Conservation (phyloP, 2,329 filamentous ascomycete genomes). For the Cryphonectria naterciae region DNA sequence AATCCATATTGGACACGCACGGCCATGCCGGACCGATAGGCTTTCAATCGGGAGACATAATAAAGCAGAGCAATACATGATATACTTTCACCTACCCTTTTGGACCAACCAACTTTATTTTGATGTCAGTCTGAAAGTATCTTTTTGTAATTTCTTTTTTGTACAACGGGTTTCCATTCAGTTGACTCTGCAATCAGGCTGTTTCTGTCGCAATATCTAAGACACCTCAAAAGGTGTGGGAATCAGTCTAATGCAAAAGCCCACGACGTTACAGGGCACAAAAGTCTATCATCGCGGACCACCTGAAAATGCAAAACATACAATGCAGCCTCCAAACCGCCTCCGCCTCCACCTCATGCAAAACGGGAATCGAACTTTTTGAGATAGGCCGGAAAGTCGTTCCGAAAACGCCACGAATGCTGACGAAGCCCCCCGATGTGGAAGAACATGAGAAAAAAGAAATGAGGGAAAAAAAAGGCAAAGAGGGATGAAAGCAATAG, state of each 20-base stretch:
- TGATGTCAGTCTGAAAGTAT: not conserved
- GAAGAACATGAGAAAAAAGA: constrained; percentile 24
- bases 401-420: constrained; percentile 32
- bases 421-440: constrained; percentile 29
- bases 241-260: constrained; percentile 39
- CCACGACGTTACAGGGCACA: constrained; percentile 17
- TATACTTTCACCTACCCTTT: no score
- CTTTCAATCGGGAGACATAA: not conserved
- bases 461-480: not conserved
- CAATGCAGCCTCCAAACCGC: constrained; percentile 38
- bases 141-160: constrained; percentile 12
- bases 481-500: not conserved
- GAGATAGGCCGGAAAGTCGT: constrained; percentile 29
- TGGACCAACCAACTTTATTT: not conserved
- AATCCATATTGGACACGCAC: no score
- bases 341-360: constrained; percentile 41
- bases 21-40: not conserved
- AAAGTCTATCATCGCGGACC: constrained; percentile 41
- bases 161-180: constrained; percentile 30
- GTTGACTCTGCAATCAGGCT: constrained; percentile 19
- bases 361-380: constrained; percentile 41
- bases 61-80: not conserved
- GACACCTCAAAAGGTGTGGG: constrained; percentile 30
- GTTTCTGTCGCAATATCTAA: constrained; percentile 32
- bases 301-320: constrained; percentile 42